Conservation (phyloP, 495 filamentous ascomycete species). For the Penicillium desertorum region DNA sequence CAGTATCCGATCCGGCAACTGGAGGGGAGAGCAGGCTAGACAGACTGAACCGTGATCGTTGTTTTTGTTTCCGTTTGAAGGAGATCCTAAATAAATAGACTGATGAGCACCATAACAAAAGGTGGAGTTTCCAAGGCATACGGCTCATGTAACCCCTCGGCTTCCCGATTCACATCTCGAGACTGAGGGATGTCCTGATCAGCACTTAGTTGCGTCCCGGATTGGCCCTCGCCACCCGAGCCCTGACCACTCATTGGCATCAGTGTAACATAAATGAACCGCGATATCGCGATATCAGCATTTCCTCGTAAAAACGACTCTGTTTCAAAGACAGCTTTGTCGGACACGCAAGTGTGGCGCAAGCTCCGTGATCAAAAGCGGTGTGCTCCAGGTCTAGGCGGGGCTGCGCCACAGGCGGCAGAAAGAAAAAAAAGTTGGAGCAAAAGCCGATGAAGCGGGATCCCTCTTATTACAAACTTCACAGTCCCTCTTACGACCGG, state of each 20-base stretch:
- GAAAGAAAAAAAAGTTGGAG: conserved; percentile 41
- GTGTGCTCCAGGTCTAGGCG: conserved; percentile 27
- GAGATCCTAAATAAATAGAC: conserved; percentile 52
- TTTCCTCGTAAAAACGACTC: conserved; percentile 13
- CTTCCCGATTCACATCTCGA: conserved; percentile 31
- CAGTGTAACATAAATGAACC: conserved; percentile 24
- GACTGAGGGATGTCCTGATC: conserved; percentile 14
- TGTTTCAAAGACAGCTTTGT: conserved; percentile 18
- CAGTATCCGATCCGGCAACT: conserved; percentile 28
- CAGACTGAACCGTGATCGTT: conserved; percentile 54
- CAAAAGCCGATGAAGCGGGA: conserved; percentile 16
- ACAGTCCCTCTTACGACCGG: conserved; percentile 41
- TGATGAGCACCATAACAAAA: conserved; percentile 16
- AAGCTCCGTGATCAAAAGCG: conserved; percentile 36
- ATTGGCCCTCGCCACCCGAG: conserved; percentile 19
- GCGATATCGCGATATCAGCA: conserved; percentile 18
- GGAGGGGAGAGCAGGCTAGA: conserved; percentile 54
- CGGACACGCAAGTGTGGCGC: conserved; percentile 24
- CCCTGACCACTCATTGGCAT: conserved; percentile 31
- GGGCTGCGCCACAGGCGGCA: conserved; percentile 40
- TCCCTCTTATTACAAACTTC: conserved; percentile 27
- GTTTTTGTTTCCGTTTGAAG: conserved; percentile 83
- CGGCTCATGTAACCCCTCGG: conserved; percentile 49
- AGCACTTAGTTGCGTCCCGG: conserved; percentile 9
- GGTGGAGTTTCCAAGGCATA: conserved; percentile 20